phyloP scores from a whole-genome alignment of 2,329 filamentous ascomycete genomes.

The Ceratocystis smalleyi region DNA sequence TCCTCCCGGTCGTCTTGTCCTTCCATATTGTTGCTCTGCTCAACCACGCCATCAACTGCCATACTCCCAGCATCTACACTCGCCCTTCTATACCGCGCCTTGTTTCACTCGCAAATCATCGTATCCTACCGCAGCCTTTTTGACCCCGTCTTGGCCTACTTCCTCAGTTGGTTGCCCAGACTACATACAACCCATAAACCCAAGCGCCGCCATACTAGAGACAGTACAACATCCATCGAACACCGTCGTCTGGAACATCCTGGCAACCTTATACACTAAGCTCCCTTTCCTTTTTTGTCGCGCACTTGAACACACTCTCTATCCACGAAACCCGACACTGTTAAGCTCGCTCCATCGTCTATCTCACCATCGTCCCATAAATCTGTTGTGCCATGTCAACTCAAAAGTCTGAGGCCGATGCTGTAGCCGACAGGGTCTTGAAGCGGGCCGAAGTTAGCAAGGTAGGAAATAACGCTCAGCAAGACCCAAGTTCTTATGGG shows the following conservation, averaged over 20 bases:
- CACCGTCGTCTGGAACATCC: neutral
- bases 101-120: neutral
- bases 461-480: constrained; percentile 31
- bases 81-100: neutral
- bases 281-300: neutral
- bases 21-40: neutral
- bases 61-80: neutral
- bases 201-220: neutral
- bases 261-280: neutral
- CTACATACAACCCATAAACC: neutral
- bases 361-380: neutral
- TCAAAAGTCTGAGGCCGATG: constrained; percentile 37
- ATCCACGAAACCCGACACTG: neutral
- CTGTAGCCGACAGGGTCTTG: constrained; percentile 51
- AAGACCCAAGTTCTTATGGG: too few relatives aligned
- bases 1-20: neutral
- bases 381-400: constrained; percentile 41
- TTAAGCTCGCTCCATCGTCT: neutral
- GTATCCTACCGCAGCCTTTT: neutral
- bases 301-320: neutral
- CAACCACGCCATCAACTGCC: neutral
- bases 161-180: neutral
- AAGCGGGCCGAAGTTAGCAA: constrained; percentile 62
- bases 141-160: neutral
- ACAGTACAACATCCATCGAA: neutral